Evolutionary conservation across 192 early-diverging fungal genomes (phyloP).

Genomic region (Coemansia sp.): DNA sequence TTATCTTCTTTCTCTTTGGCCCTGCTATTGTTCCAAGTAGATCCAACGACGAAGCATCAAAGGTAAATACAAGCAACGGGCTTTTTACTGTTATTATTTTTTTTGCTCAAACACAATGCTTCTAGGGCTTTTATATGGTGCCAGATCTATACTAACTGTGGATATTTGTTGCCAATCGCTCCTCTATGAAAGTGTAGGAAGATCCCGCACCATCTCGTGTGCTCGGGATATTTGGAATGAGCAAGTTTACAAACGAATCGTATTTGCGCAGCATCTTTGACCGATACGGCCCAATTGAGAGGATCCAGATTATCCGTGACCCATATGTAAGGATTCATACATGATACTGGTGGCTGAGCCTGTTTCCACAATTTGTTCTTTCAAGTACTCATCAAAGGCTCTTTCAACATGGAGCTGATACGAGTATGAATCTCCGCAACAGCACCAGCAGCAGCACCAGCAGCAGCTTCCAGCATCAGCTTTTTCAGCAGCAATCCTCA

Average conservation of each 20-base stretch:
- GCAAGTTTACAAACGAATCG: conserved; percentile 50
- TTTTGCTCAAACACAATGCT: too few relatives aligned
- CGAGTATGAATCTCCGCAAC: conserved; percentile 12
- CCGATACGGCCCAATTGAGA: conserved; percentile 34
- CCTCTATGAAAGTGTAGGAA: conserved; percentile 14
- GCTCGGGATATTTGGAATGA: conserved; percentile 54
- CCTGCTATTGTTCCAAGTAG: background rate
- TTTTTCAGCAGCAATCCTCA: too few relatives aligned
- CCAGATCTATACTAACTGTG: background rate
- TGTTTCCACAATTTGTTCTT: too few relatives aligned
- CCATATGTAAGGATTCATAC: conserved; percentile 38
- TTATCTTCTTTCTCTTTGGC: background rate
- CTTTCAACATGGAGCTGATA: too few relatives aligned
- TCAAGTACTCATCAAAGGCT: background rate
- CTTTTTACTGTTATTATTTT: background rate
- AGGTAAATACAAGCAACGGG: too few relatives aligned
- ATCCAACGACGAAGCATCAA: conserved; percentile 15
- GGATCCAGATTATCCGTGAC: conserved; percentile 46
- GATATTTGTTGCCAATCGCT: background rate
- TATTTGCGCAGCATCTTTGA: conserved; percentile 39
- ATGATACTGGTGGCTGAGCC: background rate
- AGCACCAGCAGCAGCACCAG: conserved; percentile 16
- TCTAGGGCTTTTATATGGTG: background rate
- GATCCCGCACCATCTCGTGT: conserved; percentile 36
- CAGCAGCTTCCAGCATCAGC: conserved; percentile 3